These are phyloP conservation scores for Anacardium occidentale DNA, from an alignment of 345 rosid species.

Conservation along the genomic window DNA sequence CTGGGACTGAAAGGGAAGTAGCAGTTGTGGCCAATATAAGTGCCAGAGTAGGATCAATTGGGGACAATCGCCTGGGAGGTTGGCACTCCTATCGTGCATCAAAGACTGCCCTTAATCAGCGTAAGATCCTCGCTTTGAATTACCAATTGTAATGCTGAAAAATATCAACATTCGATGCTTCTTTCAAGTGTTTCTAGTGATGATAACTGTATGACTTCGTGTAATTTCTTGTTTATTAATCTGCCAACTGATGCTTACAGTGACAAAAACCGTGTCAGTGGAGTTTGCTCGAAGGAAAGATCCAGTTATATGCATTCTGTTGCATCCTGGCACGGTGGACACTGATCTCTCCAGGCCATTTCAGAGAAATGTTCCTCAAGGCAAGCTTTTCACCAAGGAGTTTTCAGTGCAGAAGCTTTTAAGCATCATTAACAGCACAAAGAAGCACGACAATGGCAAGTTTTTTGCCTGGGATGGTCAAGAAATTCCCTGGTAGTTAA, in stretches of 20 bases:
- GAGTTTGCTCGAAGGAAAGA: slow-evolving; percentile 79
- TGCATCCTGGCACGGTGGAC: slow-evolving; percentile 97
- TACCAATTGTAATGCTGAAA: slow-evolving; percentile 1
- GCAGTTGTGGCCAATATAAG: slow-evolving; percentile 90
- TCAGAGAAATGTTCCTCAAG: slow-evolving; percentile 75
- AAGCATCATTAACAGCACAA: slow-evolving; percentile 61
- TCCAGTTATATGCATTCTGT: slow-evolving; percentile 67
- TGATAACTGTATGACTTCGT: neutral
- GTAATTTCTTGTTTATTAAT: neutral
- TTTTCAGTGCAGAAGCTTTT: slow-evolving; percentile 74
- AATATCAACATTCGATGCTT: neutral
- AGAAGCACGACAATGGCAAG: slow-evolving; percentile 67
- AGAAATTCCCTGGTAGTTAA: slow-evolving; percentile 70
- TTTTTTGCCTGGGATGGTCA: slow-evolving; percentile 98
- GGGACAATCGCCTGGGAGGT: slow-evolving; percentile 82
- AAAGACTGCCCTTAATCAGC: slow-evolving; percentile 81
- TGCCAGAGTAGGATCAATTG: slow-evolving; percentile 86
- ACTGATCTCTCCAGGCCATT: slow-evolving; percentile 88
- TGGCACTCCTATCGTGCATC: slow-evolving; percentile 94
- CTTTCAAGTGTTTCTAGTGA: neutral
- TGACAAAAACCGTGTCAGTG: slow-evolving; percentile 64
- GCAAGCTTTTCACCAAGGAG: slow-evolving; percentile 80
- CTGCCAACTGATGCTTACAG: slow-evolving; percentile 38
- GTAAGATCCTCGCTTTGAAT: slow-evolving; percentile 37
- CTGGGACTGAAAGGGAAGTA: slow-evolving; percentile 61